These are phyloP conservation scores for Stephanodiscus minutulus DNA, from an alignment of 108 stramenopile genomes.

Conservation along the genomic window DNA sequence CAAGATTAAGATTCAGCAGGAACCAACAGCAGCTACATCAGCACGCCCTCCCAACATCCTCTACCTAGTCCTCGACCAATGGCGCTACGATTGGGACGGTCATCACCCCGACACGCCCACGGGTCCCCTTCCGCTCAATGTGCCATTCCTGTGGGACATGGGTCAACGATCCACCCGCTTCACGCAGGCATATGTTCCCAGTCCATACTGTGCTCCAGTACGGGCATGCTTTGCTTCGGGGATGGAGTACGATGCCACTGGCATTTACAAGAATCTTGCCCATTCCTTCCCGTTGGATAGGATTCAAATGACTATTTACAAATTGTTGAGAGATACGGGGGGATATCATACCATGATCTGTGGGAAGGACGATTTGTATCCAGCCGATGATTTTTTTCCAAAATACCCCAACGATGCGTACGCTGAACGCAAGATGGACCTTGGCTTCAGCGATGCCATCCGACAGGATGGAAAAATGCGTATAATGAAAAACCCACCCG, in stretches of 20 bases:
- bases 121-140: constrained; percentile 12
- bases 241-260: constrained; percentile 33
- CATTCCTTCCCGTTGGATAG: constrained; percentile 18
- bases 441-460: constrained; percentile 31
- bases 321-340: constrained; percentile 22
- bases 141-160: constrained; percentile 26
- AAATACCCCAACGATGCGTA: neutral
- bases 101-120: constrained; percentile 6
- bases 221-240: constrained; percentile 36
- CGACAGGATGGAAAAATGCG: constrained; percentile 24
- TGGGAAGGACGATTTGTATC: constrained; percentile 39
- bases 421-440: constrained; percentile 14
- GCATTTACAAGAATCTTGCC: constrained; percentile 9
- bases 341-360: constrained; percentile 31
- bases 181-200: constrained; percentile 40
- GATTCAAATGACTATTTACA: constrained; percentile 23
- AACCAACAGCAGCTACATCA: too few species aligned
- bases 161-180: constrained; percentile 17
- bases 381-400: constrained; percentile 21
- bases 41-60: constrained; percentile 21
- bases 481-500: constrained; percentile 16
- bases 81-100: constrained; percentile 44
- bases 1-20: too few species aligned
- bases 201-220: constrained; percentile 37
- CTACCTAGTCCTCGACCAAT: constrained; percentile 35